Evolutionary conservation across 202 grass and related monocot species (phyloP).

Genomic region (Carex arenaria): DNA sequence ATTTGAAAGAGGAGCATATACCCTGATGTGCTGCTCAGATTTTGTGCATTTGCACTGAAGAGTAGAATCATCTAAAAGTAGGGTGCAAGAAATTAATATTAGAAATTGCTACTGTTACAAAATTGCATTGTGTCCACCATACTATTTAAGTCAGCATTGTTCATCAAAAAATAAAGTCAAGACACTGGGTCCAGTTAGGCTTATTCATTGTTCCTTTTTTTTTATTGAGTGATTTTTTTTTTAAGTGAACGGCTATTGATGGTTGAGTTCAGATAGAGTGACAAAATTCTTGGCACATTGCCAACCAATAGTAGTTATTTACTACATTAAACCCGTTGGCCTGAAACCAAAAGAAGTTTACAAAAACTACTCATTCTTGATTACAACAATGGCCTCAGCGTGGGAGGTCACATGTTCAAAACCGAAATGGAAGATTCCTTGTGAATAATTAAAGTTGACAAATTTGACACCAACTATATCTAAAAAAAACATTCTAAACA

Average conservation of each 20-base stretch:
- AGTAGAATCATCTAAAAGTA: conserved; percentile 47
- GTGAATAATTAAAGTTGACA: too few relatives aligned
- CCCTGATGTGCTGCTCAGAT: conserved; percentile 56
- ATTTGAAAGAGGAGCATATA: conserved; percentile 31
- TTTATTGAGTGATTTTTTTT: too few relatives aligned
- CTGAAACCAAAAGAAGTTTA: not conserved
- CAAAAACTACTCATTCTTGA: not conserved
- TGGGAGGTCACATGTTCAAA: too few relatives aligned
- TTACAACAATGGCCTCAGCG: too few relatives aligned
- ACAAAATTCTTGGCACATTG: not conserved
- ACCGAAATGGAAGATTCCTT: too few relatives aligned
- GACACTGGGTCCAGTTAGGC: not conserved
- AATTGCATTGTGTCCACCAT: not conserved
- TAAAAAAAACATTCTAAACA: too few relatives aligned
- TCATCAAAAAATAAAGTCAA: not conserved
- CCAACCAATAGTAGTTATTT: not conserved
- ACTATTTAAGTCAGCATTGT: not conserved
- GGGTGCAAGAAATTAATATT: not conserved
- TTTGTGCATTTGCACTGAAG: conserved; percentile 42
- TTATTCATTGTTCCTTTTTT: too few relatives aligned
- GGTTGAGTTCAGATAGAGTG: not conserved
- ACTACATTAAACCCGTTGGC: not conserved
- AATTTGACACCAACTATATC: too few relatives aligned
- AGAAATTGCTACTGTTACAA: not conserved
- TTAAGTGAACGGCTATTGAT: not conserved